A percentile compares a stretch with the other conserved stretches of the same genome.
These are phyloP conservation scores for Claviceps fusiformis DNA, from an alignment of 2,329 filamentous ascomycete genomes.

Conservation along the genomic window DNA sequence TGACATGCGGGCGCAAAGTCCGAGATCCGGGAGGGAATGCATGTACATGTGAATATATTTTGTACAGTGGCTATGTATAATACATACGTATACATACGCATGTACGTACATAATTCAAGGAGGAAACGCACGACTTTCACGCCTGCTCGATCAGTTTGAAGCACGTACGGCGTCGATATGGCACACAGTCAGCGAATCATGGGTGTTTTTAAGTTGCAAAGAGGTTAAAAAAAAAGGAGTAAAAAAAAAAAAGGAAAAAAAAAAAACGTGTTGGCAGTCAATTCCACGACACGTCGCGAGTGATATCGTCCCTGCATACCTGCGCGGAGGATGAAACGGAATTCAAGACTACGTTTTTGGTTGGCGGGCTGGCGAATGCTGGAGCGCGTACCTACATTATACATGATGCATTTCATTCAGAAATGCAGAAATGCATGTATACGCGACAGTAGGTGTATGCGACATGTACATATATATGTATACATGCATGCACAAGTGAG, in stretches of 20 bases:
- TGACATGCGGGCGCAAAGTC: not conserved
- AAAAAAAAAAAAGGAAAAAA: too few species aligned
- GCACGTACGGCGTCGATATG: too few species aligned
- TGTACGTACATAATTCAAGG: not conserved
- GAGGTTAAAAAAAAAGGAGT: too few species aligned
- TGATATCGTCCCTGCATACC: not conserved
- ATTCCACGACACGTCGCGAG: too few species aligned
- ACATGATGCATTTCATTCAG: not conserved
- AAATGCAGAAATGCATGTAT: too few species aligned
- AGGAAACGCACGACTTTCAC: not conserved
- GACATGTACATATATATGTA: too few species aligned
- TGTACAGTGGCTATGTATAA: too few species aligned
- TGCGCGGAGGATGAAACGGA: not conserved
- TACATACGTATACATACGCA: not conserved
- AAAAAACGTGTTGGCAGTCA: not conserved
- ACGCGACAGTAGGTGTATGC: too few species aligned
- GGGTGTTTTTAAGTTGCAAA: too few species aligned
- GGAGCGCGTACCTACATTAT: not conserved
- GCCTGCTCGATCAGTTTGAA: too few species aligned
- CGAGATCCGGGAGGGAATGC: not conserved
- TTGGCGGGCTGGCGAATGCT: not conserved
- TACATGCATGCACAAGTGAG: not conserved
- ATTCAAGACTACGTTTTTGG: not conserved
- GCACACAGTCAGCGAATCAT: too few species aligned
- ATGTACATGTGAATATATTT: too few species aligned